These are phyloP conservation scores for Annulohypoxylon nitens DNA, from an alignment of 495 filamentous ascomycete species.

Conservation along the genomic window DNA sequence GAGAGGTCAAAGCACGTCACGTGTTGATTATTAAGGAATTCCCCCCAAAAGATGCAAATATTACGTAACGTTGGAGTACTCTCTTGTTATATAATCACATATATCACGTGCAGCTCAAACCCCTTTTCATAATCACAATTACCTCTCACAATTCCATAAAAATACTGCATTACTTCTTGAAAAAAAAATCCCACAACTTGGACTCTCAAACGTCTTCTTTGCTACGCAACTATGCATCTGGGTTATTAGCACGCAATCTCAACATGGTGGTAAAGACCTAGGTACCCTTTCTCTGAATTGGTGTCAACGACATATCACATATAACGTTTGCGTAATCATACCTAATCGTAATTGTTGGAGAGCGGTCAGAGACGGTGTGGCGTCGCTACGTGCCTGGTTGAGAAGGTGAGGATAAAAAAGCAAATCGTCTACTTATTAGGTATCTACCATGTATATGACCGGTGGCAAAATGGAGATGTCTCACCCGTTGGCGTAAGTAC, in stretches of 20 bases:
- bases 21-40: not conserved
- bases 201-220: too few species aligned
- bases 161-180: too few species aligned
- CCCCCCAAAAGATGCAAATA: too few species aligned
- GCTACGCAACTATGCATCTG: too few species aligned
- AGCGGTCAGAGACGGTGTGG: not conserved
- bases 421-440: not conserved
- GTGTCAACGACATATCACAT: not conserved
- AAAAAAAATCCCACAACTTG: too few species aligned
- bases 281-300: too few species aligned
- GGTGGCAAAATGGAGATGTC: not conserved
- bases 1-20: conserved; percentile 6
- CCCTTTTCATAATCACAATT: not conserved
- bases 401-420: not conserved
- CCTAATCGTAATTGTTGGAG: conserved; percentile 2
- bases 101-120: not conserved
- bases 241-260: too few species aligned
- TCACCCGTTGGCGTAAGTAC: not conserved
- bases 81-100: not conserved
- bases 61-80: too few species aligned
- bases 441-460: too few species aligned
- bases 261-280: not conserved
- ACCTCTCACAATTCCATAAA: not conserved
- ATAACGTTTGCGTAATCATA: not conserved
- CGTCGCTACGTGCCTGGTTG: not conserved